Evolutionary conservation across 345 rosid genomes (phyloP).

Genomic region (Schrenkiella parvula): DNA sequence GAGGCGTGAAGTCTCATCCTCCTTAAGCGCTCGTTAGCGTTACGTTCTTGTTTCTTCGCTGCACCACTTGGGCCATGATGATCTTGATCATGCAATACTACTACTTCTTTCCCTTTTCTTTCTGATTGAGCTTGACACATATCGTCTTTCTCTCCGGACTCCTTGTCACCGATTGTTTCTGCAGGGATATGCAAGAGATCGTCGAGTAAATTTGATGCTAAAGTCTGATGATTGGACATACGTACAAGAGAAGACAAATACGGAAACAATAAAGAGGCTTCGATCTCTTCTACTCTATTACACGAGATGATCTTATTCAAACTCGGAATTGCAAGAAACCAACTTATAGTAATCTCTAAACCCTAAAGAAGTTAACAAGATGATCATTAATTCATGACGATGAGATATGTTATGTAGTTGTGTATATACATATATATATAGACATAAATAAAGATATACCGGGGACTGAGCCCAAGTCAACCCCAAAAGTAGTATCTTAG

Average conservation of each 20-base stretch:
- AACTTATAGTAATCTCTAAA: slow-evolving; percentile 9
- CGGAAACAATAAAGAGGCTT: neutral
- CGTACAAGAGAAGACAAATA: neutral
- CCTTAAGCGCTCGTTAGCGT: slow-evolving; percentile 33
- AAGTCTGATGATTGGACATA: slow-evolving; percentile 20
- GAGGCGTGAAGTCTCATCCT: slow-evolving; percentile 35
- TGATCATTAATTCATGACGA: slow-evolving; percentile 5
- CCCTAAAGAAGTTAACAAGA: slow-evolving; percentile 26
- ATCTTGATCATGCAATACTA: neutral
- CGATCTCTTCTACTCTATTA: neutral
- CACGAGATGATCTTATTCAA: neutral
- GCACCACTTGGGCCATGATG: slow-evolving; percentile 13
- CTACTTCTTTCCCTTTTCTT: slow-evolving; percentile 14
- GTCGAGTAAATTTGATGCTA: slow-evolving; percentile 12
- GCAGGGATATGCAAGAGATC: slow-evolving; percentile 29
- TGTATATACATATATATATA: neutral
- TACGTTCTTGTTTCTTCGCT: slow-evolving; percentile 32
- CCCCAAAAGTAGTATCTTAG: slow-evolving; percentile 3
- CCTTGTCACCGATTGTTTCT: slow-evolving; percentile 11
- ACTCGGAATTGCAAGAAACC: neutral
- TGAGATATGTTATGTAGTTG: neutral
- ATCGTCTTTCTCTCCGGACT: neutral
- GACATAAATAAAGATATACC: neutral
- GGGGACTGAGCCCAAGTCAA: slow-evolving; percentile 24
- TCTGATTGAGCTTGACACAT: slow-evolving; percentile 7